A percentile compares a stretch with the other conserved stretches of the same genome.
phyloP scores from a whole-genome alignment of 2,329 filamentous ascomycete genomes.

The Chaetomiaceae sp. region DNA sequence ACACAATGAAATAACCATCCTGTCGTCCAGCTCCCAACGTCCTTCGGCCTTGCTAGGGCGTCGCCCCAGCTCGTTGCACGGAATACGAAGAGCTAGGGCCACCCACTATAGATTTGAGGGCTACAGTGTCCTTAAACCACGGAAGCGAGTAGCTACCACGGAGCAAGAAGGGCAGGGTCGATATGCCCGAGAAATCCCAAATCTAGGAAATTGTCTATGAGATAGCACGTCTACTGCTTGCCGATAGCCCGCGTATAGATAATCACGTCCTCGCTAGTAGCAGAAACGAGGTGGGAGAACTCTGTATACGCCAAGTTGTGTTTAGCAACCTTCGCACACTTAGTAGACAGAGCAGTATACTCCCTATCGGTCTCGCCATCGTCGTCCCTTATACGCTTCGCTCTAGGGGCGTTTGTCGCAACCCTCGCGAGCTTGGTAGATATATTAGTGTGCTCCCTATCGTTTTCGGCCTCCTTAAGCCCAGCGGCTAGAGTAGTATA shows the following conservation, averaged over 20 bases:
- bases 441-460: no score
- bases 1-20: not conserved
- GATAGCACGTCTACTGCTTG: conserved; percentile 10
- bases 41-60: not conserved
- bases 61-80: conserved; percentile 3
- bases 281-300: no score
- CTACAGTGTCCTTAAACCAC: conserved; percentile 3
- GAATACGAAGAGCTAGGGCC: conserved; percentile 1
- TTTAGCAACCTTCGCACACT: no score
- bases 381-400: no score
- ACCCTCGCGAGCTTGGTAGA: no score
- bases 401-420: no score
- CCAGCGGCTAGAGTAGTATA: no score
- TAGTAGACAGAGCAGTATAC: no score
- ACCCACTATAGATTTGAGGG: no score
- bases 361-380: no score
- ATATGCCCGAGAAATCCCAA: conserved; percentile 8
- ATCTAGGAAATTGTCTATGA: conserved; percentile 4
- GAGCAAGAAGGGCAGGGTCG: conserved; percentile 15
- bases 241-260: conserved; percentile 12
- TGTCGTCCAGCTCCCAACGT: conserved; percentile 3
- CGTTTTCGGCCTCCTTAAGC: no score
- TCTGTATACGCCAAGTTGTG: no score
- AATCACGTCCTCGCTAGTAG: conserved; percentile 9
- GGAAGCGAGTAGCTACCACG: conserved; percentile 5